Conservation (phyloP, 1,284 basidiomycete genomes). For the Caloboletus inedulis region DNA sequence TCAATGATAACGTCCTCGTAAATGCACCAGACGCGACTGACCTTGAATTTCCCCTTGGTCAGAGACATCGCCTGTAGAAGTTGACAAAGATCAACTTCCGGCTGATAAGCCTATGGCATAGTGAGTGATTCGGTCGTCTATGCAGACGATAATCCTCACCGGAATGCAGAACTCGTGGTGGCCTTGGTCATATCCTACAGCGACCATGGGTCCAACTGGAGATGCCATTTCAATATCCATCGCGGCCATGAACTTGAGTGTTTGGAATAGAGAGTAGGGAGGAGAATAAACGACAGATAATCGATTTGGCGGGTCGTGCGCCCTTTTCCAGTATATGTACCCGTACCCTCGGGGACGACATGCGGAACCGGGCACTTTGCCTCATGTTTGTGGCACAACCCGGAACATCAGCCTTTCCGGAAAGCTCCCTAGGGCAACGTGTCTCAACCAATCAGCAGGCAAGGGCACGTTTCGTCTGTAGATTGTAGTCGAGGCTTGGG, state of each 20-base stretch:
- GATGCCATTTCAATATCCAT: conserved; percentile 36
- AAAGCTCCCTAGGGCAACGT: conserved; percentile 16
- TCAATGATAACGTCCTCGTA: conserved; percentile 10
- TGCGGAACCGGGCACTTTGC: conserved; percentile 26
- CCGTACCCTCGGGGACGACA: conserved; percentile 19
- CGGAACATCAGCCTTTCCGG: conserved; percentile 7
- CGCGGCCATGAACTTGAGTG: conserved; percentile 8
- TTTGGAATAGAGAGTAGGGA: background rate
- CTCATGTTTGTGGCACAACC: conserved; percentile 28
- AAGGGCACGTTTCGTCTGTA: background rate
- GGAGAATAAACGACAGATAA: conserved; percentile 19
- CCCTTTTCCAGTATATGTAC: conserved; percentile 28
- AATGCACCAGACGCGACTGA: conserved; percentile 18
- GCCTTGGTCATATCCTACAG: conserved; percentile 20
- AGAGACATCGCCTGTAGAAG: conserved; percentile 49
- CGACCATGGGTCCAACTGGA: conserved; percentile 28
- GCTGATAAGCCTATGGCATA: conserved; percentile 23
- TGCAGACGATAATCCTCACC: conserved; percentile 15
- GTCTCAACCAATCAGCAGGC: conserved; percentile 8
- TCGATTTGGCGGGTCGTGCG: conserved; percentile 2
- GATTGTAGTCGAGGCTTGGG: background rate
- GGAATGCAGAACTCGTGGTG: conserved; percentile 17
- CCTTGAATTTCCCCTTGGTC: conserved; percentile 33
- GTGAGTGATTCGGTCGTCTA: background rate
- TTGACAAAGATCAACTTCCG: conserved; percentile 46